Evolutionary conservation across 345 rosid species (phyloP), one percentile per base, ranked within the genome.

Genomic region (Hibiscus tridactylites): DNA sequence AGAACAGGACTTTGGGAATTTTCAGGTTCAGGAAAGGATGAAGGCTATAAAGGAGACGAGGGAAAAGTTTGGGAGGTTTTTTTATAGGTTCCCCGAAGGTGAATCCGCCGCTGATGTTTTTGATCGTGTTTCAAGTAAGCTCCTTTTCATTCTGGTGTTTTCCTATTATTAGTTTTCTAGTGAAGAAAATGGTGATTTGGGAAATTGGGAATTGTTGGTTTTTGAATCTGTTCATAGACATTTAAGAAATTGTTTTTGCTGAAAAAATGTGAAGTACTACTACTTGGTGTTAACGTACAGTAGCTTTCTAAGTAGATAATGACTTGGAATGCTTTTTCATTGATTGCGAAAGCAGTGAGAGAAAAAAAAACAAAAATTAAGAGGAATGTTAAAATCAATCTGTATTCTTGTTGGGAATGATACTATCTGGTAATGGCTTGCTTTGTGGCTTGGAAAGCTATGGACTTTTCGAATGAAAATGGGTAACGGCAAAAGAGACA

Each of bases 81-180:
- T 85, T 65, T 95, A 88, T 60, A 84, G 99, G 31, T 95, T 95
- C 66, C 98, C 97, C n/a, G 99, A 95, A 70, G 99, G 99, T 35
- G 99, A 95, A 77, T 95, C 99, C 46, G 98, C 97, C 59, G 97
- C 99, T 59, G 99, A 95, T 65, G 98, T 95, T 60, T 95, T 86
- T 64, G 99, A 95, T 77, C 99, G 98, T 12, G 92, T 95, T 74
- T 95, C 99, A 7, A 88, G 99, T 92, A 87, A 13, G 88, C 73
- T 62, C 37, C 44, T 37, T 42, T 21, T 42, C 12, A 44, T 44
- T 10, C 12, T 44, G 12, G 13, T 9, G 47, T 50, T 13, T 12
- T 12, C 6, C 6, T 16, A 15, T 50, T 50, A 15, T 15, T 12
- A 50, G 19, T 50, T 50, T 50, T 6, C 53, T 12, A 12, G 15